Evolutionary conservation across 2,329 filamentous ascomycete genomes (phyloP), one percentile per base, ranked within the genome.

Genomic region (Claviceps quebecensis): DNA sequence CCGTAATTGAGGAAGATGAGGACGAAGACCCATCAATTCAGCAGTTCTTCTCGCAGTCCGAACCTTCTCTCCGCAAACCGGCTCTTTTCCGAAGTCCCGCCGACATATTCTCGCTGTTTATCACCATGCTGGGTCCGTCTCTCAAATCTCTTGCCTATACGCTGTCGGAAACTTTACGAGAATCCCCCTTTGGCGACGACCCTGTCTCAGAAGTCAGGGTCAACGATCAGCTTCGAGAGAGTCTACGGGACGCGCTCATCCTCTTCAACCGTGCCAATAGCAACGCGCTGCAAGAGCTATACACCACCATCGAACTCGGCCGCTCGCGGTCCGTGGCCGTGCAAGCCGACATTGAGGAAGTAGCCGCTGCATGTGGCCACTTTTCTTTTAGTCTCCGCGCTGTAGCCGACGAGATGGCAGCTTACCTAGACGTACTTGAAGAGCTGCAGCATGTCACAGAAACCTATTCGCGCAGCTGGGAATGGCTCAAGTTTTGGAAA

Each of bases 101-200:
- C 0, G 88, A 95, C 53, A 94, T 97, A 57, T 97, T 97, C 63
- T 82, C 88, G 11, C 75, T 90, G 5, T 98, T 97, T 65, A 95
- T 98, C 54, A 74, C 78, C 19, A 81, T 93, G 57, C 73, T 98
- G 22, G 93, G 93, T 0, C 93, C 93, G 1, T 93, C 91, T 0
- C 95, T 96, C 82, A 95, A 95, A 66, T 96, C 91, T 0, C 71
- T 98, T n/a, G 87, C 88, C 2, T 93, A 86, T 59, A 97, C 93
- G 0, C 69, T 98, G 40, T 87, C 88, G 11, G 84, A 94, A 62
- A 89, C 95, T 9, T 78, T 98, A 7, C 83, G 87, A 50, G 89
- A 95, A 55, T 76, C 94, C 1, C 88, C 90, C 0, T 97, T 95
- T 66, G 81, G 81, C 5, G 70, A 79, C 13, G 75, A 77, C 1